Base-by-base conservation (phyloP, 441 rosid genomes). In the Geranium incanum region DNA sequence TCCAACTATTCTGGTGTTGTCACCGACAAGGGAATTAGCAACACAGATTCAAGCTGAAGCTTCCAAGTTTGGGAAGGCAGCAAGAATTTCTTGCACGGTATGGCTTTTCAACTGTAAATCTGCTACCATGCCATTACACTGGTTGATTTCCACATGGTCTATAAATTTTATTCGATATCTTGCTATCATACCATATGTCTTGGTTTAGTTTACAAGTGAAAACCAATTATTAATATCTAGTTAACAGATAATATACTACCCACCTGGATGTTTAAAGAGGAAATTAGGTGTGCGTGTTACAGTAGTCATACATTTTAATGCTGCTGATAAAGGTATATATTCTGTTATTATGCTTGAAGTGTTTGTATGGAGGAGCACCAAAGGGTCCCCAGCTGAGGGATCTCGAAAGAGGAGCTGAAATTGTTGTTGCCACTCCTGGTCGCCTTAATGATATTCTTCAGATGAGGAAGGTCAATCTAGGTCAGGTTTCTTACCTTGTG, bases 21-120 rank as follows among this genome's bases (percentile, higher is more conserved):
- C 99, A 48, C 99, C 99, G 36, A 95, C 99, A 5, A 89, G 99
- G 83, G 99, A 95, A 79, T 81, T 95, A 84, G 99, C 99, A 7
- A 91, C 98, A 23, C 99, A 95, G 78, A 95, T 95, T 72, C 98
- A 87, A 78, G 95, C 78, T 43, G 99, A 95, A 81, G 97, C 94
- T 78, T 82, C 82, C 73, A 95, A 95, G 78, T 95, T 95, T 83
- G 99, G 96, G 55, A 91, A 78, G 82, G 86, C 98, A 0, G 91
- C 98, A 21, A 88, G 93, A 87, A 86, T 95, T 74, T 82, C 91
- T 70, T 91, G 97, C 78, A 88, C 91, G 28, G 99, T 94, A 84
- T 71, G 88, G 21, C 59, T 13, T 52, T 52, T 52, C 18, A 7
- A 45, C 13, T 6, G 55, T 45, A 3, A 9, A 8, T 45, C 3